Conservation (phyloP, 2,329 filamentous ascomycete genomes). For the Pseudogymnoascus destructans region DNA sequence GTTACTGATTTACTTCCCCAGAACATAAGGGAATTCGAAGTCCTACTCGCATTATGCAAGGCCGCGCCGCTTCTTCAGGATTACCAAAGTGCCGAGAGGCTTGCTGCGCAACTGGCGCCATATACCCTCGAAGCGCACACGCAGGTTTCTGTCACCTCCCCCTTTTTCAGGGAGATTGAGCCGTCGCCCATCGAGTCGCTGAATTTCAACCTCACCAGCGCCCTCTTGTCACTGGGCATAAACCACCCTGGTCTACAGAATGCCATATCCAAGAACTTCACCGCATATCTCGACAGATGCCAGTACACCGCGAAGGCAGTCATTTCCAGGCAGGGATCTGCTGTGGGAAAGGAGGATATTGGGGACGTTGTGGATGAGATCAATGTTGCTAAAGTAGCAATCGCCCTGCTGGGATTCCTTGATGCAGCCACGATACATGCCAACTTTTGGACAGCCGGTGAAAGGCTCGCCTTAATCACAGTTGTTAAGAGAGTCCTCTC, state of each 20-base stretch:
- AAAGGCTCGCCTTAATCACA: conserved; percentile 61
- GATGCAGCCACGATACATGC: conserved; percentile 67
- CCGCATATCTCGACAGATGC: conserved; percentile 61
- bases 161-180: conserved; percentile 69
- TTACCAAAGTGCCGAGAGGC: conserved; percentile 58
- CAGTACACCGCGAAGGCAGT: conserved; percentile 44
- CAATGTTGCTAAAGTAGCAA: conserved; percentile 59
- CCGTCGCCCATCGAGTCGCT: conserved; percentile 82
- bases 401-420: conserved; percentile 83
- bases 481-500: conserved; percentile 62
- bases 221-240: conserved; percentile 67
- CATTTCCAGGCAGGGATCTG: conserved; percentile 39
- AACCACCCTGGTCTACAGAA: conserved; percentile 58
- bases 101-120: conserved; percentile 65
- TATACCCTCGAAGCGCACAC: conserved; percentile 78
- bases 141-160: conserved; percentile 66
- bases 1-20: conserved; percentile 28
- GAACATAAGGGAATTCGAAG: conserved; percentile 83
- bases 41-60: conserved; percentile 81
- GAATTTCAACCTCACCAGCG: conserved; percentile 63
- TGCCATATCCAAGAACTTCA: conserved; percentile 51
- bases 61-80: conserved; percentile 65
- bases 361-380: conserved; percentile 48
- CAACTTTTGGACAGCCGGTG: conserved; percentile 66
- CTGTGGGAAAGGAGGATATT: conserved; percentile 38